Conservation (phyloP, 345 rosid species). For the Raphanus sativus region DNA sequence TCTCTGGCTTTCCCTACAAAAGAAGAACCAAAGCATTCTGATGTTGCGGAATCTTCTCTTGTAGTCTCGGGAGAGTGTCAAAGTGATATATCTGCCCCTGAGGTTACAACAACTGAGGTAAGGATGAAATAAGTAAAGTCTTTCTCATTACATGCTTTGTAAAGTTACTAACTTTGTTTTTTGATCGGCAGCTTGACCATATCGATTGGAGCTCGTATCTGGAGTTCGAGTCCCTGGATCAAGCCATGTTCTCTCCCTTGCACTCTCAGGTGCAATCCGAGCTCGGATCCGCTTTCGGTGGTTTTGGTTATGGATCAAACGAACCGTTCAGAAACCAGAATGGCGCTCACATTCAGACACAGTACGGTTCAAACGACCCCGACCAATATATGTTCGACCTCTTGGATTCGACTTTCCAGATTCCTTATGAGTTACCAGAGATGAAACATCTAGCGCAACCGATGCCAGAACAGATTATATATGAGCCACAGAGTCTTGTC, state of each 20-base stretch:
- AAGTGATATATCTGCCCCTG: conserved; percentile 27
- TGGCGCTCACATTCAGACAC: conserved; percentile 18
- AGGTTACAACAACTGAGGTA: conserved; percentile 41
- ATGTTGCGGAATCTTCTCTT: conserved; percentile 8
- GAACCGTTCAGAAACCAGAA: conserved; percentile 11
- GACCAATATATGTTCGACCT: conserved; percentile 42
- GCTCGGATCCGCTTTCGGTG: conserved; percentile 36
- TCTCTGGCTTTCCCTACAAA: conserved; percentile 32
- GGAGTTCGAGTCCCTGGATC: conserved; percentile 38
- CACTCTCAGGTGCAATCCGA: conserved; percentile 44
- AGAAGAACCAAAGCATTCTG: conserved; percentile 17
- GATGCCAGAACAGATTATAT: conserved; percentile 9
- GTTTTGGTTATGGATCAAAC: conserved; percentile 24
- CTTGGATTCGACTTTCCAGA: conserved; percentile 43
- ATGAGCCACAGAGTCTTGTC: conserved; percentile 23
- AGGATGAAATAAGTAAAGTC: conserved; percentile 11
- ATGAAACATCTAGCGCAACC: neutral
- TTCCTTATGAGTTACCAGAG: conserved; percentile 38
- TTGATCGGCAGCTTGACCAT: conserved; percentile 39
- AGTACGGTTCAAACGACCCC: conserved; percentile 34
- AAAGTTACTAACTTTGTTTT: conserved; percentile 22
- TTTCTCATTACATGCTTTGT: neutral
- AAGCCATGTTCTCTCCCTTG: conserved; percentile 47
- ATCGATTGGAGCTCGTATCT: conserved; percentile 31
- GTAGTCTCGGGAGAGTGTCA: conserved; percentile 23